Percentiles rank a stretch among this genome's conserved stretches.
These are phyloP conservation scores for Sclerotinia borealis DNA, from an alignment of 2,329 filamentous ascomycete genomes.

Conservation along the genomic window DNA sequence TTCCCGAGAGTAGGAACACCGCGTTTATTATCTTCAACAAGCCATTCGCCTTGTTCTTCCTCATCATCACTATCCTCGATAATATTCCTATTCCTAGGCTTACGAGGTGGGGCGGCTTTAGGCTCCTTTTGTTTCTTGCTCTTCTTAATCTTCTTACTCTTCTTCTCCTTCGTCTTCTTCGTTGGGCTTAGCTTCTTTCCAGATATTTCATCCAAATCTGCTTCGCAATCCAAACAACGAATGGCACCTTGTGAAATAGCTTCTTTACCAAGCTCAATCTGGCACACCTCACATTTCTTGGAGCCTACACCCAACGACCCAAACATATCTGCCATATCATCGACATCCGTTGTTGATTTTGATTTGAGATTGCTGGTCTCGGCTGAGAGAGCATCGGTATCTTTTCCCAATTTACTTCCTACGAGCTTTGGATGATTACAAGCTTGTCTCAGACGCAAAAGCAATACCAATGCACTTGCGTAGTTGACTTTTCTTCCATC, in stretches of 20 bases:
- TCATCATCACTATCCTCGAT: slow-evolving; percentile 58
- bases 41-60: slow-evolving; percentile 70
- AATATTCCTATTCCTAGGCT: slow-evolving; percentile 47
- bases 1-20: slow-evolving; percentile 58
- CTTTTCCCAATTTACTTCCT: slow-evolving; percentile 76
- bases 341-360: slow-evolving; percentile 53
- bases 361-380: slow-evolving; percentile 42
- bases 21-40: slow-evolving; percentile 64
- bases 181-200: slow-evolving; percentile 39
- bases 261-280: slow-evolving; percentile 29
- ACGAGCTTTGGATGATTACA: slow-evolving; percentile 93
- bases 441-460: slow-evolving; percentile 85
- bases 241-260: slow-evolving; percentile 40
- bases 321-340: slow-evolving; percentile 80
- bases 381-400: slow-evolving; percentile 75
- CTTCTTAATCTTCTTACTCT: slow-evolving; percentile 33
- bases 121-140: slow-evolving; percentile 23
- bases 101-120: slow-evolving; percentile 37
- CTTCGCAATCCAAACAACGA: slow-evolving; percentile 68
- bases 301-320: slow-evolving; percentile 60
- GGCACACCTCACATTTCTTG: slow-evolving; percentile 33
- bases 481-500: slow-evolving; percentile 74
- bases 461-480: slow-evolving; percentile 83
- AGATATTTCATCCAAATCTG: slow-evolving; percentile 60
- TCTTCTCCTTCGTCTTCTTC: slow-evolving; percentile 36